Conservation (phyloP, 2,329 filamentous ascomycete species). For the Teratosphaeria zuluensis region DNA sequence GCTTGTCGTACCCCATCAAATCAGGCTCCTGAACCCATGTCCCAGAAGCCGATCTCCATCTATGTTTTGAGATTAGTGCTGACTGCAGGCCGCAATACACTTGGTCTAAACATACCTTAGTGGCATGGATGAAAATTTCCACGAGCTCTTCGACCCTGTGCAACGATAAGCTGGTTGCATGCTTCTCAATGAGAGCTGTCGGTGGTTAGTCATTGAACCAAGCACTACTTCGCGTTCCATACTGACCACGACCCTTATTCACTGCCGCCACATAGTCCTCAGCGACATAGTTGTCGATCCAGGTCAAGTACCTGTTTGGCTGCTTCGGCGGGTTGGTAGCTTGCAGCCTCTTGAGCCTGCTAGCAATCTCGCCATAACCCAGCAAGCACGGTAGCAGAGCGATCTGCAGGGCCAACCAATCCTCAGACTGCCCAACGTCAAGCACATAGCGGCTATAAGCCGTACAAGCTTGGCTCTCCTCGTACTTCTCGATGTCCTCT, state of each 20-base stretch:
- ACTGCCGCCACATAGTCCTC: constrained; percentile 71
- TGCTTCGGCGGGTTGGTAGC: constrained; percentile 32
- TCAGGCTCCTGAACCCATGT: constrained; percentile 42
- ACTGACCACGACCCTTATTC: constrained; percentile 56
- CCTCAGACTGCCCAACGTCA: constrained; percentile 77
- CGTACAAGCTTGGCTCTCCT: constrained; percentile 67
- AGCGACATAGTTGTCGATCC: constrained; percentile 82
- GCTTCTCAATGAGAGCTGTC: constrained; percentile 62
- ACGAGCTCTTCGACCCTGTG: constrained; percentile 71
- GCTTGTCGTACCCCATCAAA: not conserved
- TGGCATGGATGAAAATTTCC: constrained; percentile 77
- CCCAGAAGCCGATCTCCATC: constrained; percentile 69
- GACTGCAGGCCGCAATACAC: not conserved
- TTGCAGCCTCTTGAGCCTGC: constrained; percentile 54
- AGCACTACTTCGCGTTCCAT: constrained; percentile 2
- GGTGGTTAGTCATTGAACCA: constrained; percentile 1
- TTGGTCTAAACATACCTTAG: constrained; percentile 49
- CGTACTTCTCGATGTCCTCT: constrained; percentile 59
- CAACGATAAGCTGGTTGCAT: constrained; percentile 63
- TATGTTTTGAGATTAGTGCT: constrained; percentile 24
- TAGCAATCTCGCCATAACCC: constrained; percentile 76
- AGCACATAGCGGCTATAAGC: constrained; percentile 76
- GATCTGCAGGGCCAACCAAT: constrained; percentile 79
- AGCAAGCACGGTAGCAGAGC: constrained; percentile 78
- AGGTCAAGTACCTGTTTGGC: constrained; percentile 62